phyloP scores from a whole-genome alignment of 2,329 filamentous ascomycete genomes.

The Rutstroemia sp. region DNA sequence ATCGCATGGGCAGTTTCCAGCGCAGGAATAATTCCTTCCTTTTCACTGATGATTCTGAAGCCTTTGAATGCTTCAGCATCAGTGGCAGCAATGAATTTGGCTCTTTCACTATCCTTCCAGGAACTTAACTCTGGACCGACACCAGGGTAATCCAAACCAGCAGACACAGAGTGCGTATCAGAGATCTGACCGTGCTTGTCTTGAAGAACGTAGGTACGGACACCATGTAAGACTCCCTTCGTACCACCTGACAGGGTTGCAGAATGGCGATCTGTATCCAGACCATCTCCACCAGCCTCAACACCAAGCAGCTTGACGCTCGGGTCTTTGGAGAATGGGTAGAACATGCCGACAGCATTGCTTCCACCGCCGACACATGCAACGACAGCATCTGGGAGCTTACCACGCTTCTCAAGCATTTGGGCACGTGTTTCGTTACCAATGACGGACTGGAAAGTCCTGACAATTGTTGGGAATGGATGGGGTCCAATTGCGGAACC shows the following conservation, averaged over 20 bases:
- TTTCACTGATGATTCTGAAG: slow-evolving; percentile 76
- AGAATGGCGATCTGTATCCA: slow-evolving; percentile 78
- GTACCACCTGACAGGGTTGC: slow-evolving; percentile 81
- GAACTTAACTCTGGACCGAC: slow-evolving; percentile 85
- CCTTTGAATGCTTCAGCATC: slow-evolving; percentile 85
- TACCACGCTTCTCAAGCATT: slow-evolving; percentile 75
- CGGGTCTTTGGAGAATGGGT: slow-evolving; percentile 81
- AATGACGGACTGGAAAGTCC: slow-evolving; percentile 96
- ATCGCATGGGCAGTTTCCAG: slow-evolving; percentile 91
- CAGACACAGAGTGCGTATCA: slow-evolving; percentile 94
- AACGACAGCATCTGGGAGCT: slow-evolving; percentile 91
- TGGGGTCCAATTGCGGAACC: slow-evolving; percentile 96
- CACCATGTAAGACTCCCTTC: slow-evolving; percentile 91
- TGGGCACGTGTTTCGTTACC: slow-evolving; percentile 90
- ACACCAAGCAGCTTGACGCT: slow-evolving; percentile 86
- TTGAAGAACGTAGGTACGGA: slow-evolving; percentile 92
- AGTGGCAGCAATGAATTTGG: slow-evolving; percentile 83
- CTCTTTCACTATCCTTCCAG: slow-evolving; percentile 88
- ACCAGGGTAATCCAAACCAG: slow-evolving; percentile 93
- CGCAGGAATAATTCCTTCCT: slow-evolving; percentile 95
- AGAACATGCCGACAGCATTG: slow-evolving; percentile 97
- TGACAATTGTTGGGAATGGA: slow-evolving; percentile 94
- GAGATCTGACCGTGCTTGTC: slow-evolving; percentile 86
- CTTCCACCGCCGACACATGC: slow-evolving; percentile 94
- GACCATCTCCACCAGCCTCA: slow-evolving; percentile 87